Evolutionary conservation across 108 stramenopile species (phyloP), one percentile per base, ranked within the genome.

Genomic region (Heterococcus sp.): DNA sequence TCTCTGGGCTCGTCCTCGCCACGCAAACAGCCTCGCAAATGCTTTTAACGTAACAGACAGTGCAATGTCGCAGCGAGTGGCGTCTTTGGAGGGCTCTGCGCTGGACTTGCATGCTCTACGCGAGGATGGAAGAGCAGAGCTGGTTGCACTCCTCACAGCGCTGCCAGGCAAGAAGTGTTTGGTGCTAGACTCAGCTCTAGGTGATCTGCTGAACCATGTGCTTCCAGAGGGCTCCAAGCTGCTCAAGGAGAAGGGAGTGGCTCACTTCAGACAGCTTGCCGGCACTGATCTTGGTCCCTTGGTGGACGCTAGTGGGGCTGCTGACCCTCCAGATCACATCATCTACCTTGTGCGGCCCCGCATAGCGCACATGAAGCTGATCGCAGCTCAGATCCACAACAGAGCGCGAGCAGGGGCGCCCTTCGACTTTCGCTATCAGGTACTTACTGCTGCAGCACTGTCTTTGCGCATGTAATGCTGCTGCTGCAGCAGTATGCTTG

Each of bases 211-310:
- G 34, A 78, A 78, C 66, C 77, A 78, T 35, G 69, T 78, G 29
- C 70, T 78, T 21, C 70, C 77, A 14, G 77, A 78, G 32, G 77
- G 77, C 1, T 66, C 77, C 2, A 78, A 78, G 76, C 69, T 78
- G 27, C 33, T 78, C 46, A 33, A 64, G 2, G 76, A 78, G 40
- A 78, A 71, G 40, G 76, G 76, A 3, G 76, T 78, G 0, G 69
- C 66, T 3, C 38, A 71, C 69, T 66, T 78, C 3, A 69, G 76
- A 1, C 68, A 78, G 76, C 76, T 78, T 35, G 46, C 14, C 14
- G 35, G 76, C 0, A 70, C 69, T 39, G 76, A 78, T 35, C 76
- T 78, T 11, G 76, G 76, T 3, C 68, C 32, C 30, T 67, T 67
- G 8, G 31, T 37, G 33, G 76, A 78, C 8, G 32, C 39, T 26